phyloP scores from a whole-genome alignment of 768 basidiomycete species.

The Mrakia blollopis region DNA sequence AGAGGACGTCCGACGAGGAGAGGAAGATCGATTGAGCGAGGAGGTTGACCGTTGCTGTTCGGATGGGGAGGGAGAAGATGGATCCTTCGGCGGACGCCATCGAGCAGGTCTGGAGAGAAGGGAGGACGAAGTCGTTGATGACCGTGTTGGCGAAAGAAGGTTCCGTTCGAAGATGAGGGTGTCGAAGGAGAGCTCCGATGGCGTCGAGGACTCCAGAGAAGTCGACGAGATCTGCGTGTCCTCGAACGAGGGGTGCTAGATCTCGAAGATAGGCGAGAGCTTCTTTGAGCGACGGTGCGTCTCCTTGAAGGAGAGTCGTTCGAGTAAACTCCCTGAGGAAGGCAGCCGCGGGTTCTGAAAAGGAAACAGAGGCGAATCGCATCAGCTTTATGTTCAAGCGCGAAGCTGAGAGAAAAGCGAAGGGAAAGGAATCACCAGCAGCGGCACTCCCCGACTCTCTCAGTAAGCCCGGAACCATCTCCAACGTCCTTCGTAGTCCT shows the following conservation, averaged over 20 bases:
- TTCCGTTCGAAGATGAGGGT: conserved; percentile 55
- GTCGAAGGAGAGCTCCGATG: conserved; percentile 50
- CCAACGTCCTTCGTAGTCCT: conserved; percentile 34
- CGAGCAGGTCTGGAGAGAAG: conserved; percentile 52
- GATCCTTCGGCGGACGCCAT: conserved; percentile 49
- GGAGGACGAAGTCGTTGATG: conserved; percentile 43
- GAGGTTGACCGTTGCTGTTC: conserved; percentile 42
- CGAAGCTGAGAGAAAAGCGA: conserved; percentile 14
- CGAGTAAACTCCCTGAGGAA: conserved; percentile 57
- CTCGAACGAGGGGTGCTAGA: conserved; percentile 55
- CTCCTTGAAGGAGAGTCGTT: conserved; percentile 52
- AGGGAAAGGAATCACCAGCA: neutral
- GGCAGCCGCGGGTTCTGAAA: conserved; percentile 48
- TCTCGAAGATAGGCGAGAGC: conserved; percentile 55
- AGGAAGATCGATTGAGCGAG: conserved; percentile 49
- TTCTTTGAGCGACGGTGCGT: conserved; percentile 48
- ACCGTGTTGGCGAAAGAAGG: conserved; percentile 49
- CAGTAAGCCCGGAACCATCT: conserved; percentile 37
- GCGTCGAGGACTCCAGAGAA: conserved; percentile 58
- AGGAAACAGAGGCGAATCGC: conserved; percentile 31
- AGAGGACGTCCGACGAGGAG: conserved; percentile 53
- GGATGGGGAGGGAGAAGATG: conserved; percentile 47
- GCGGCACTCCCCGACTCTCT: conserved; percentile 2
- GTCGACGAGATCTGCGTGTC: conserved; percentile 53
- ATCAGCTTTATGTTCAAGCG: no score